A percentile compares a stretch with the other conserved stretches of the same genome.
phyloP scores from a whole-genome alignment of 1,284 basidiomycete genomes.

The Cryptococcus sp. region DNA sequence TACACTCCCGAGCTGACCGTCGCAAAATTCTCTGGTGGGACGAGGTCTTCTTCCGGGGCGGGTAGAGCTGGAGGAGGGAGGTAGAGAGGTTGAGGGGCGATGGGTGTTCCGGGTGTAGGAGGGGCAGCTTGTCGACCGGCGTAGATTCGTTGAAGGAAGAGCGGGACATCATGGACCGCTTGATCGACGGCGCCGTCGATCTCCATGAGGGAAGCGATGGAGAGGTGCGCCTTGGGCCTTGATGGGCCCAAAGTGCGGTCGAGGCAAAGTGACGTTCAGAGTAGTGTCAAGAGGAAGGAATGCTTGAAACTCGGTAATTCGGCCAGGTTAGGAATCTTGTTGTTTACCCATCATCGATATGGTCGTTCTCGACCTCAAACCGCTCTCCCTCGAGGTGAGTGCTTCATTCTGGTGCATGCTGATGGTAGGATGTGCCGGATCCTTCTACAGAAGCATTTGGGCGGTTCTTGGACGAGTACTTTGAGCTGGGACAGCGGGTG shows the following conservation, averaged over 20 bases:
- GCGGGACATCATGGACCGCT: constrained; percentile 9
- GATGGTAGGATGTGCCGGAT: constrained; percentile 30
- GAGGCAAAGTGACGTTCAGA: not conserved
- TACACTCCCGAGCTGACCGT: constrained; percentile 49
- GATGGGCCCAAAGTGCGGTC: not conserved
- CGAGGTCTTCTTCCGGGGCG: constrained; percentile 38
- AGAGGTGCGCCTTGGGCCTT: not conserved
- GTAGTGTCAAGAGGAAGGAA: not conserved
- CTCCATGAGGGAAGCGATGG: not conserved
- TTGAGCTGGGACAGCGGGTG: constrained; percentile 23
- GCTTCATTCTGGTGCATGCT: not conserved
- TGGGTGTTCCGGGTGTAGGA: constrained; percentile 3
- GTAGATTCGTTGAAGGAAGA: constrained; percentile 26
- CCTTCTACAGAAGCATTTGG: constrained; percentile 20
- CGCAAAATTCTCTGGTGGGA: constrained; percentile 45
- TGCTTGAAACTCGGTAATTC: too few relatives aligned
- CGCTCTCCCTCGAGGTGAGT: constrained; percentile 11
- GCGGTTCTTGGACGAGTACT: constrained; percentile 28
- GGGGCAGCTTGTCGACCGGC: constrained; percentile 1
- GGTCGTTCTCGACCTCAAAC: constrained; percentile 12
- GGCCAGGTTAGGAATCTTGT: too few relatives aligned
- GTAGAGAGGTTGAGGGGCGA: constrained; percentile 36
- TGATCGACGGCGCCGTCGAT: not conserved
- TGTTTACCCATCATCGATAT: not conserved
- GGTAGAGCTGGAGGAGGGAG: constrained; percentile 41